These are phyloP conservation scores for Acanthamoeba royreba DNA, from an alignment of 208 protist genomes.

Conservation along the genomic window DNA sequence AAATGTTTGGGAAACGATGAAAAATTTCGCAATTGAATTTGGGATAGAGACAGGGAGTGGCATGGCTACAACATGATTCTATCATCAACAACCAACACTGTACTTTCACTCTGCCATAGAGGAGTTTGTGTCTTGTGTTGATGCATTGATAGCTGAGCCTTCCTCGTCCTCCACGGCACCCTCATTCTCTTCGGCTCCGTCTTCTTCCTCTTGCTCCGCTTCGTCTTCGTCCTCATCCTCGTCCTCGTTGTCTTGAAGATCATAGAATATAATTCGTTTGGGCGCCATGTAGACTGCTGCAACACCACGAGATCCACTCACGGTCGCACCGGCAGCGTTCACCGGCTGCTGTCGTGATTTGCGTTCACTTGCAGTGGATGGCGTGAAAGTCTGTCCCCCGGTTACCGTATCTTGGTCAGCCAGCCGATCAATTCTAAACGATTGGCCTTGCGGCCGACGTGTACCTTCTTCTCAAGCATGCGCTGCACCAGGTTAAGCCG, in stretches of 20 bases:
- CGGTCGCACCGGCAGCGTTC: not conserved
- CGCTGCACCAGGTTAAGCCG: not conserved
- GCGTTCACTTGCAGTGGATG: not conserved
- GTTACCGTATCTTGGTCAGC: no score
- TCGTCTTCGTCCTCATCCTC: not conserved
- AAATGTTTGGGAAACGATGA: no score
- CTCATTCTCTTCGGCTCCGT: no score
- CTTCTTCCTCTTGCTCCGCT: not conserved
- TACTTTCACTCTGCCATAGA: no score
- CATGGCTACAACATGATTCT: no score
- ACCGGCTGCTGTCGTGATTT: not conserved
- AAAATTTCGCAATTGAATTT: no score
- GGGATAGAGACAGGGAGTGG: no score
- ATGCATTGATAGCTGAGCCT: no score
- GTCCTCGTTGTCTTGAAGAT: constrained; percentile 1
- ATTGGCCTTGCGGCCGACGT: no score
- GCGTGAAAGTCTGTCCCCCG: not conserved
- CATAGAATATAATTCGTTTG: not conserved
- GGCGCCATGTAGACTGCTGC: not conserved
- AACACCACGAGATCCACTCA: not conserved
- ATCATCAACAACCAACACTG: no score
- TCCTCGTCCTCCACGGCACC: not conserved
- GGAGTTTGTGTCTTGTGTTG: no score
- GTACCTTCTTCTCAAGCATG: not conserved
- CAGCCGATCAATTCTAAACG: no score